Conservation (phyloP, 139 green algal species). For the Chlamydomonas sp. region DNA sequence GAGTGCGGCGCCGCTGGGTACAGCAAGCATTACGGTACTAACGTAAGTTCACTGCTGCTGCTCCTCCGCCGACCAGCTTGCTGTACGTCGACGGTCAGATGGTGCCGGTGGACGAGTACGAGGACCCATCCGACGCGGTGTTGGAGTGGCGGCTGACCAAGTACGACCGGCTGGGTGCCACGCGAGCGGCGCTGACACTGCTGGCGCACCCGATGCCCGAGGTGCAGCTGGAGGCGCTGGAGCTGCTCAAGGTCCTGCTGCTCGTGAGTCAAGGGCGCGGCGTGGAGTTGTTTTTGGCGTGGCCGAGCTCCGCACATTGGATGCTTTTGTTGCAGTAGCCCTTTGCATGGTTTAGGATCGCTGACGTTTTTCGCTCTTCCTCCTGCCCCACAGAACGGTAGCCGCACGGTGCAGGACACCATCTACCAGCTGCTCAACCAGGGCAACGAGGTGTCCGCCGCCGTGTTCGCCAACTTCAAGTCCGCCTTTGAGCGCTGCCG, state of each 20-base stretch:
- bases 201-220: constrained; percentile 30
- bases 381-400: constrained; percentile 25
- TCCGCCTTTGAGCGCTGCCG: constrained; percentile 22
- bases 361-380: neutral
- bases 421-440: constrained; percentile 21
- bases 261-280: neutral
- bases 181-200: constrained; percentile 30
- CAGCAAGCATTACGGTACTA: no score
- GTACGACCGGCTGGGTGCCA: constrained; percentile 47
- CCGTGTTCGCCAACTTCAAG: constrained; percentile 38
- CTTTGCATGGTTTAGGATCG: neutral
- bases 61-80: neutral
- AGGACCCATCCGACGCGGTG: neutral
- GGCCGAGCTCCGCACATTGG: neutral
- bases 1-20: no score
- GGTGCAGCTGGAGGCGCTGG: constrained; percentile 46
- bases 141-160: constrained; percentile 35
- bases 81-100: neutral
- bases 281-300: neutral
- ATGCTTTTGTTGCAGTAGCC: neutral
- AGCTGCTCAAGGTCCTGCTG: constrained; percentile 43
- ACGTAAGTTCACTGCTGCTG: no score
- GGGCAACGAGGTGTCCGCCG: constrained; percentile 2
- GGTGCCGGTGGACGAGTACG: neutral
- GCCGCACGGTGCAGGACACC: constrained; percentile 19